phyloP scores from a whole-genome alignment of 2,329 filamentous ascomycete genomes.

The Clathrospora elynae region DNA sequence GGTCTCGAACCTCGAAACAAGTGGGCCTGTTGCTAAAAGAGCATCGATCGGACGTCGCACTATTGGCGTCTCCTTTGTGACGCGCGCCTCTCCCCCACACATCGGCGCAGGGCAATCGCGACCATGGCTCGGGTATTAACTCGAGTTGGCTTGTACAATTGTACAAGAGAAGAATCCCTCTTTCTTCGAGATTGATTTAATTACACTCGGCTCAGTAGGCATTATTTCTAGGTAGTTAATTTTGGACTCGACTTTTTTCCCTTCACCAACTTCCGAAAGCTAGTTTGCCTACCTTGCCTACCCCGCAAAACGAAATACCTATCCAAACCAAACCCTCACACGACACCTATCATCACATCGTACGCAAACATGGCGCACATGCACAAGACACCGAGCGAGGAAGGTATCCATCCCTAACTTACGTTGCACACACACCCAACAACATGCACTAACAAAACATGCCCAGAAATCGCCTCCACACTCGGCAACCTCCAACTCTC shows the following conservation, averaged over 20 bases:
- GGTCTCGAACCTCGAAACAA: background rate
- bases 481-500: conserved; percentile 47
- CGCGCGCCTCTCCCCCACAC: conserved; percentile 1
- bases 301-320: background rate
- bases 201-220: background rate
- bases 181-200: background rate
- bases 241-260: background rate
- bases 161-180: background rate
- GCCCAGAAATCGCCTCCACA: conserved; percentile 44
- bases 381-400: conserved; percentile 19
- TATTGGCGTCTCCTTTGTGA: background rate
- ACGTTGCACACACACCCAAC: background rate
- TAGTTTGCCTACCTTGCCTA: background rate
- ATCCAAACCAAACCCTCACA: background rate
- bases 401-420: conserved; percentile 3
- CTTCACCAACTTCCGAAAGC: too few species aligned
- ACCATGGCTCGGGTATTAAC: background rate
- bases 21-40: background rate
- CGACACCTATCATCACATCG: background rate
- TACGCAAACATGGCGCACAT: conserved; percentile 10
- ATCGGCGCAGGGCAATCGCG: background rate
- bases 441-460: background rate
- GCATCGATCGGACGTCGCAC: background rate
- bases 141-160: background rate
- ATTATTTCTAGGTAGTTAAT: background rate